Base-by-base conservation (phyloP, 192 early-diverging fungal species). In the Spizellomyces punctatus region DNA sequence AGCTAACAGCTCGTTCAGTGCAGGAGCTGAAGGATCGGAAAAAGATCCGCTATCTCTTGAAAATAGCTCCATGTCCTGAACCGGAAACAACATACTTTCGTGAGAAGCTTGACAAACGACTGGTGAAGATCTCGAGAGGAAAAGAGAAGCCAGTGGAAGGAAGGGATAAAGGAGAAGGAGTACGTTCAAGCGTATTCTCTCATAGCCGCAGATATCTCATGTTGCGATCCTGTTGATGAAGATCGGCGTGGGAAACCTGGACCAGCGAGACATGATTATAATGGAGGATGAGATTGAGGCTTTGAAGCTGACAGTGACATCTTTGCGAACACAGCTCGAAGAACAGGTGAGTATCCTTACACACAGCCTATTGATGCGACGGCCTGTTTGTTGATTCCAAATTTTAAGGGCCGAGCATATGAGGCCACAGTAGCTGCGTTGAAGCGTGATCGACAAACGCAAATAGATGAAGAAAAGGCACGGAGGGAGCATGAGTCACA, bases 1-100 rank as follows among this genome's bases (percentile, higher is more conserved):
- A 47, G 58, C 54, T 70, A 41, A 57, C 36, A 47, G 19, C 58
- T 21, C 49, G 5, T 69, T n/a, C 70, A 86, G 86, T 88, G 46
- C 86, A 85, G 71, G 86, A 88, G 68, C 78, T 88, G 45, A 82
- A 84, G 49, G 86, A 88, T 62, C 66, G 86, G n/a, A 85, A 85
- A 64, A 88, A 88, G 69, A 86, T 86, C n/a, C 76, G 82, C 21
- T 88, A 82, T 66, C 64, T 88, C 27, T 71, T 88, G 5, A 80
- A 81, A 4, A 48, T 80, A 27, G 65, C 59, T 8, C 64, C 65
- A 10, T 42, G 60, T 19, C 60, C 64, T 5, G 83, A 85, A 44
- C 73, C 71, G 6, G 85, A 87, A 65, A 77, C 75, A 16, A 85
- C 85, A 3, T 87, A 85, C 55, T 81, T 87, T 66, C 66, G 83